Base-by-base conservation (phyloP, 352 stramenopile species). In the Phytophthora citricola region DNA sequence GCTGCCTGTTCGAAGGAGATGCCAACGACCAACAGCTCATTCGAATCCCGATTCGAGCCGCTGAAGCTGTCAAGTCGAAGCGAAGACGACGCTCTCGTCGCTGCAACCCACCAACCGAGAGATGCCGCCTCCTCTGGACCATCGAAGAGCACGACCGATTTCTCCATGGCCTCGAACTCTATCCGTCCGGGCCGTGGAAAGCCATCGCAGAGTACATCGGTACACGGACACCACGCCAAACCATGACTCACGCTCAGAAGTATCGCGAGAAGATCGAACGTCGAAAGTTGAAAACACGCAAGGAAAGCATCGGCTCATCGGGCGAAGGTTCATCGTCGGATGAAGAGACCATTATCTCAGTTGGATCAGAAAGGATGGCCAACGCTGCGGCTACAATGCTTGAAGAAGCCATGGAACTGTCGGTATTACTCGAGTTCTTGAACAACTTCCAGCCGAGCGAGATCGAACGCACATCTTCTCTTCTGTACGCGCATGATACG, bases 221-320 rank as follows among this genome's bases (percentile, higher is more conserved):
- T 26, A 89, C 77, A 7, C 75, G 79, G 34, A 87, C 81, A 3
- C 69, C 91, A 12, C 91, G 93, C n/a, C 95, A 99, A 44, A 57
- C 34, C 9, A 57, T 57, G 49, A 57, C 49, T 14, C 49, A 57
- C 27, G 49, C 49, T 7, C 93, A 98, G 75, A 98, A 98, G 63
- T 98, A 98, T 68, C 79, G 82, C 48, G 74, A 90, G 67, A 92
- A 92, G 65, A 79, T 87, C 46, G 66, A 73, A 38, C 72, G 79
- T 1, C 72, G 79, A 8, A 57, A 57, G 14, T n/a, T 26, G 12
- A 57, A 57, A 57, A 15, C 7, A 31, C 29, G 47, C 8, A 29
- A 43, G 11, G 17, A 55, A 3, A 20, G 47, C 17, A 32, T 43
- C 2, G 29, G 29, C 11, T 29, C 46, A n/a, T 52, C 27, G 9